These are phyloP conservation scores for Clavispora carvajalis DNA, from an alignment of 805 yeast species.

Conservation along the genomic window DNA sequence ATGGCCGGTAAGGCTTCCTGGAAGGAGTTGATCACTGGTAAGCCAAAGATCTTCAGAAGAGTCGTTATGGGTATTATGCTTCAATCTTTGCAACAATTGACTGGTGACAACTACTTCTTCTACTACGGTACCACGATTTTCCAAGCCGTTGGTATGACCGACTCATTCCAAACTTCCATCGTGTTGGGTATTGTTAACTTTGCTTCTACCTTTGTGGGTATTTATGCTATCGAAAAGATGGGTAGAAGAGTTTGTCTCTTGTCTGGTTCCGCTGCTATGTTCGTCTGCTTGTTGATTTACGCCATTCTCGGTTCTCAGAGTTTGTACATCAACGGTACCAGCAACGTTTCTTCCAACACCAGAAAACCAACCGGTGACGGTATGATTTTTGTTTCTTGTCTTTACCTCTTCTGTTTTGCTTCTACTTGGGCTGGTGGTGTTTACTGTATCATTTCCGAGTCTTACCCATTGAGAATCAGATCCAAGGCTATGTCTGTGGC, in stretches of 20 bases:
- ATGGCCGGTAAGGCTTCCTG: constrained; percentile 63
- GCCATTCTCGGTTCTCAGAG: constrained; percentile 53
- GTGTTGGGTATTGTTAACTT: constrained; percentile 51
- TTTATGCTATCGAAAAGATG: constrained; percentile 42
- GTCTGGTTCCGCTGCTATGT: constrained; percentile 48
- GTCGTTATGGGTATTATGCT: constrained; percentile 52
- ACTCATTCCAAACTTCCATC: constrained; percentile 51
- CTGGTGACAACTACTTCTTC: constrained; percentile 62
- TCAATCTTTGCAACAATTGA: constrained; percentile 56
- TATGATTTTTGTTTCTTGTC: constrained; percentile 60
- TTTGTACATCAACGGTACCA: constrained; percentile 35
- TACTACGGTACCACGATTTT: constrained; percentile 56
- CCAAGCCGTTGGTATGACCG: constrained; percentile 43
- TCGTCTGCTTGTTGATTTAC: constrained; percentile 50
- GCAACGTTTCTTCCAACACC: constrained; percentile 27
- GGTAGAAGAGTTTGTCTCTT: constrained; percentile 51
- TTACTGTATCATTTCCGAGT: constrained; percentile 60
- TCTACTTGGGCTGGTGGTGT: constrained; percentile 70
- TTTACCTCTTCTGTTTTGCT: constrained; percentile 62
- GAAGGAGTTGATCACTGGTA: constrained; percentile 58
- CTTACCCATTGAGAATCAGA: constrained; percentile 62
- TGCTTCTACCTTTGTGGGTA: constrained; percentile 47
- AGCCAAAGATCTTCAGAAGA: constrained; percentile 56
- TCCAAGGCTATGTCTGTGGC: constrained; percentile 62
- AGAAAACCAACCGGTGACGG: constrained; percentile 48